Evolutionary conservation across 495 filamentous ascomycete genomes (phyloP).

Genomic region (Delitschia confertaspora): DNA sequence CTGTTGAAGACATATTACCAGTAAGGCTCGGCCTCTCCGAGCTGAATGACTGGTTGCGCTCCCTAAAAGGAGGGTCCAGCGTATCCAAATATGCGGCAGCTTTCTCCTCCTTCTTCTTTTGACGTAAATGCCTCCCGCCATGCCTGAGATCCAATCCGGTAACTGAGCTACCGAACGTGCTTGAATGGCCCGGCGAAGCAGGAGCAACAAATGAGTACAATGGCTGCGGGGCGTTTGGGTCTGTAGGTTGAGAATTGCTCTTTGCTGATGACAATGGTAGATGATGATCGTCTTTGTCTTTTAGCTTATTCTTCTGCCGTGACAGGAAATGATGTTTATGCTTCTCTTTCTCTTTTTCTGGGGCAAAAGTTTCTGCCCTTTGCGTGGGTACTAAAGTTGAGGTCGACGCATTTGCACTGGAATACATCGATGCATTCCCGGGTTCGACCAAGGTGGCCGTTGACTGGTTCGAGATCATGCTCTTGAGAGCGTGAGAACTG

Average conservation of each 20-base stretch:
- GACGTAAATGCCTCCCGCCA: slow-evolving; percentile 72
- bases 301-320: slow-evolving; percentile 83
- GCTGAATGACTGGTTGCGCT: slow-evolving; percentile 31
- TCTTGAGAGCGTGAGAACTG: slow-evolving; percentile 48
- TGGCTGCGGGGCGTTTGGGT: slow-evolving; percentile 74
- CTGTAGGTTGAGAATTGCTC: slow-evolving; percentile 78
- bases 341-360: slow-evolving; percentile 59
- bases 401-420: slow-evolving; percentile 69
- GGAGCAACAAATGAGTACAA: slow-evolving; percentile 69
- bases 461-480: slow-evolving; percentile 58
- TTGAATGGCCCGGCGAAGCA: slow-evolving; percentile 58
- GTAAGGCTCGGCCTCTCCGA: slow-evolving; percentile 26
- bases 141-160: slow-evolving; percentile 79
- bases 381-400: slow-evolving; percentile 58
- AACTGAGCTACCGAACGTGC: slow-evolving; percentile 65
- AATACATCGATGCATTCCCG: slow-evolving; percentile 65
- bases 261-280: slow-evolving; percentile 77
- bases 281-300: slow-evolving; percentile 69
- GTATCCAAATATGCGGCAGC: slow-evolving; percentile 36
- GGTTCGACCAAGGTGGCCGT: slow-evolving; percentile 64
- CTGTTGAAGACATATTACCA: slow-evolving; percentile 14
- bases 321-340: slow-evolving; percentile 79
- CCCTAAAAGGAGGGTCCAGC: slow-evolving; percentile 27
- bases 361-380: slow-evolving; percentile 21
- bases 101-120: slow-evolving; percentile 85